phyloP scores from a whole-genome alignment of 371 early-diverging fungal species.

The Entomophthora muscae region DNA sequence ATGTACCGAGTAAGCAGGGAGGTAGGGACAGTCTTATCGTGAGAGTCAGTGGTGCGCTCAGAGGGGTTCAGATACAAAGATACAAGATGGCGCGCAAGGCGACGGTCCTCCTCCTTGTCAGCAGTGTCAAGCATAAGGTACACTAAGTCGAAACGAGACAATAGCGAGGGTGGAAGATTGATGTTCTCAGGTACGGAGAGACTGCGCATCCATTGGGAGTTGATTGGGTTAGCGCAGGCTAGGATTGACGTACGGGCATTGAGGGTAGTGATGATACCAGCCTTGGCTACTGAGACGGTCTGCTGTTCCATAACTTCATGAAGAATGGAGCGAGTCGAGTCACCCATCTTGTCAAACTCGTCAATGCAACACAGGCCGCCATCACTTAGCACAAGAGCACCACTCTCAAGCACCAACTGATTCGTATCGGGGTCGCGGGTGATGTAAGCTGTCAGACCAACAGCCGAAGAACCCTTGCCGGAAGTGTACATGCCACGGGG shows the following conservation, averaged over 20 bases:
- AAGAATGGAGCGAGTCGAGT: slow-evolving; percentile 85
- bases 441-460: slow-evolving; percentile 98
- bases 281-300: slow-evolving; percentile 98
- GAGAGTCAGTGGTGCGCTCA: slow-evolving; percentile 21
- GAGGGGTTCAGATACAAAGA: slow-evolving; percentile 50
- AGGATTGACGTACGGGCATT: slow-evolving; percentile 98
- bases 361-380: slow-evolving; percentile 99
- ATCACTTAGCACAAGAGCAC: slow-evolving; percentile 97
- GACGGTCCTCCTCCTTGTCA: slow-evolving; percentile 70
- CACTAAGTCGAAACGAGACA: slow-evolving; percentile 95
- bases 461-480: slow-evolving; percentile 98
- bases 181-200: slow-evolving; percentile 89
- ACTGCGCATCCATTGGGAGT: slow-evolving; percentile 81
- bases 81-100: slow-evolving; percentile 74
- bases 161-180: slow-evolving; percentile 87
- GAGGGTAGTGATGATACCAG: slow-evolving; percentile 97
- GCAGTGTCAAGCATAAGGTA: slow-evolving; percentile 86
- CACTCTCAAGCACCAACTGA: slow-evolving; percentile 96
- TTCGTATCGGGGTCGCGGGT: slow-evolving; percentile 93
- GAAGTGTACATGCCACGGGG: slow-evolving; percentile 98
- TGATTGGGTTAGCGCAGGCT: slow-evolving; percentile 96
- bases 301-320: slow-evolving; percentile 99
- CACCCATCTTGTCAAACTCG: slow-evolving; percentile 99
- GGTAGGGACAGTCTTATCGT: slow-evolving; percentile 35
- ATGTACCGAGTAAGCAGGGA: slow-evolving; percentile 79